Evolutionary conservation across 768 basidiomycete species (phyloP), one percentile per base, ranked within the genome.

Genomic region (Boletus sp.): DNA sequence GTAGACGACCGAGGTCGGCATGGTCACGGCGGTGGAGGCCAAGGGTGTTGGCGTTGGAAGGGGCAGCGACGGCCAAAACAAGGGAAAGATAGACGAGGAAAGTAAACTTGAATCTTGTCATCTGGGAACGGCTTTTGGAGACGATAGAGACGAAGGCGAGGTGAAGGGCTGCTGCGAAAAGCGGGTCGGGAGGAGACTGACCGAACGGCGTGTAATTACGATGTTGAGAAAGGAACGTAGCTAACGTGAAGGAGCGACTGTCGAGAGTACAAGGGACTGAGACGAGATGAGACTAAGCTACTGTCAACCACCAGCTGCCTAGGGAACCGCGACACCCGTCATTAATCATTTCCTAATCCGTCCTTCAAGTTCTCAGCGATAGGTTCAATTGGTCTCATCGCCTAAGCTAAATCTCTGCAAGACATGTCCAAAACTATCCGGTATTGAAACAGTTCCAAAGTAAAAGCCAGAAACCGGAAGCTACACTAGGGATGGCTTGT

Each of bases 31-130:
- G 83, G 34, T 71, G 71, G 7, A 56, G 67, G 30, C 70, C 72
- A 57, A 74, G 71, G 55, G 75, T 67, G 52, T 78, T 72, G 64
- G 81, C 80, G 53, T 80, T 74, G 42, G 77, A 73, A 57, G 77
- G 69, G 60, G 77, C 64, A 49, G 69, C 67, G 63, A 82, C 64
- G 53, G 77, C 72, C 67, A 86, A 69, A 68, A 80, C 70, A 67
- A 89, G 64, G 59, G 81, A 75, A 64, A 83, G 60, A 68, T 71
- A 80, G 66, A 83, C 74, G 79, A 90, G 65, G 79, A 90, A 76
- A 63, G 85, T 81, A 75, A 87, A 73, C 61, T 76, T 72, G 65
- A 81, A 65, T 53, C 70, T 78, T 62, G 75, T 71, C 85, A 86
- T 88, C 38, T 70, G 65, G 65, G 65, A 51, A 29, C 4, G 40